Conservation (phyloP, 2,329 filamentous ascomycete species). For the Pyricularia grisea region DNA sequence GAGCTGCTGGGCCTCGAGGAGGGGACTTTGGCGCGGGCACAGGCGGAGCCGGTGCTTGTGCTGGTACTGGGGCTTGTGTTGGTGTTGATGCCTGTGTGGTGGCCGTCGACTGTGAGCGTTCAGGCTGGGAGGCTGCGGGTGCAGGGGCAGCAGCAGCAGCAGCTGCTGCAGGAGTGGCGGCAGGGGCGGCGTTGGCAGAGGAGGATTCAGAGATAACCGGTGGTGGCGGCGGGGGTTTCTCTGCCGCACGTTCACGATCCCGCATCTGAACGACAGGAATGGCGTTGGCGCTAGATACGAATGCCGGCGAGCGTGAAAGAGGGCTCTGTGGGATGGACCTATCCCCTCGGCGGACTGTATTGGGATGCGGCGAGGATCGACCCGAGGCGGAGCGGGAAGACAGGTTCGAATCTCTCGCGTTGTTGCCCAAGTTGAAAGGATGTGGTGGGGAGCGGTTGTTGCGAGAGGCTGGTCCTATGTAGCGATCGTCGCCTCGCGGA, state of each 20-base stretch:
- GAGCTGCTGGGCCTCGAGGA: constrained; percentile 16
- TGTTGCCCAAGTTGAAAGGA: constrained; percentile 20
- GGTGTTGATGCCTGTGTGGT: not conserved
- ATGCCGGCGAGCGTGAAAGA: constrained; percentile 24
- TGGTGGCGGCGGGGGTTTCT: constrained; percentile 6
- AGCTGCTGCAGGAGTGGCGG: constrained; percentile 13
- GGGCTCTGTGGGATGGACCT: constrained; percentile 38
- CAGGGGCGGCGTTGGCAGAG: constrained; percentile 10
- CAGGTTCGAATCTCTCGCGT: constrained; percentile 33
- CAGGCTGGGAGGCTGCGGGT: constrained; percentile 18
- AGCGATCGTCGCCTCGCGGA: constrained; percentile 37
- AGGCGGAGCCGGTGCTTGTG: constrained; percentile 16
- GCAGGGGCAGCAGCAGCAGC: constrained; percentile 18
- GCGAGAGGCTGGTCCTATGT: constrained; percentile 8
- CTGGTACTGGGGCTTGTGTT: constrained; percentile 6
- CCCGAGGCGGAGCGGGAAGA: constrained; percentile 41
- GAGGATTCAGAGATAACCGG: not conserved
- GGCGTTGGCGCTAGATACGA: constrained; percentile 5
- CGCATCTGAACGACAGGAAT: constrained; percentile 7
- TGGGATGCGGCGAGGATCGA: constrained; percentile 42
- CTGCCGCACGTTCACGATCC: not conserved
- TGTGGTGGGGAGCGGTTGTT: not conserved
- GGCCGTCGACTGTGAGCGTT: not conserved
- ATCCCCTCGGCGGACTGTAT: constrained; percentile 31
- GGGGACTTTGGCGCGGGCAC: constrained; percentile 6